phyloP scores from a whole-genome alignment of 495 filamentous ascomycete species.

The Neurospora sublineolata region DNA sequence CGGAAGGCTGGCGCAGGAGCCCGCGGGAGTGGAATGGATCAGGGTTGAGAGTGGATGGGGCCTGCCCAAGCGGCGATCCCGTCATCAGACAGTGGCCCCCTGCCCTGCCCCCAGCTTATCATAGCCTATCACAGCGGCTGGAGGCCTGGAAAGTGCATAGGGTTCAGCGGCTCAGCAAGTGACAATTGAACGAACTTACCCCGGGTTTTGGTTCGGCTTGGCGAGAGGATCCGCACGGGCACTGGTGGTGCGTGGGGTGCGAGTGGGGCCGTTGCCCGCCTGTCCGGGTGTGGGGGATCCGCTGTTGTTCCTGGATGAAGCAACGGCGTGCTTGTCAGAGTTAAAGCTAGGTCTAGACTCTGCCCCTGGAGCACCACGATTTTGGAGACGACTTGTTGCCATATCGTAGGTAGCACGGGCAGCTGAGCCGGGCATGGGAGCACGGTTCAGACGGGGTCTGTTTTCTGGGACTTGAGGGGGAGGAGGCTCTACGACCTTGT shows the following conservation, averaged over 20 bases:
- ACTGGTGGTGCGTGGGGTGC: not conserved
- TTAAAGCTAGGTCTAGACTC: not conserved
- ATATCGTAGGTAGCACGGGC: not conserved
- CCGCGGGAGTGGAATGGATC: not conserved
- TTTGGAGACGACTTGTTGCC: not conserved
- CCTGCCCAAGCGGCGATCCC: not conserved
- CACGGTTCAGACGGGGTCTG: not conserved
- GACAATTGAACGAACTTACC: not conserved
- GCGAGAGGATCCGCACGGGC: slow-evolving; percentile 1
- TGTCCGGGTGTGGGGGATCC: not conserved
- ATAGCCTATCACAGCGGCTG: not conserved
- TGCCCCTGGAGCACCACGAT: not conserved
- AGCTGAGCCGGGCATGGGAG: not conserved
- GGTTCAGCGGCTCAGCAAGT: not conserved
- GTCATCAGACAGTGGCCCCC: not conserved
- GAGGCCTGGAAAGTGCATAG: not conserved
- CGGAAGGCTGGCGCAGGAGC: not conserved
- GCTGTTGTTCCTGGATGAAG: not conserved
- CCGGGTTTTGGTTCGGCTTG: slow-evolving; percentile 4
- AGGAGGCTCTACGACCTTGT: not conserved
- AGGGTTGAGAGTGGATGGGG: not conserved
- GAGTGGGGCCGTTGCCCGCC: not conserved
- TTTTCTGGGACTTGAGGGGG: not conserved
- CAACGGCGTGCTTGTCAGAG: not conserved
- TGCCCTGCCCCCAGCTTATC: not conserved